phyloP scores from a whole-genome alignment of 192 early-diverging fungal genomes.

The Powellomyces hirtus region DNA sequence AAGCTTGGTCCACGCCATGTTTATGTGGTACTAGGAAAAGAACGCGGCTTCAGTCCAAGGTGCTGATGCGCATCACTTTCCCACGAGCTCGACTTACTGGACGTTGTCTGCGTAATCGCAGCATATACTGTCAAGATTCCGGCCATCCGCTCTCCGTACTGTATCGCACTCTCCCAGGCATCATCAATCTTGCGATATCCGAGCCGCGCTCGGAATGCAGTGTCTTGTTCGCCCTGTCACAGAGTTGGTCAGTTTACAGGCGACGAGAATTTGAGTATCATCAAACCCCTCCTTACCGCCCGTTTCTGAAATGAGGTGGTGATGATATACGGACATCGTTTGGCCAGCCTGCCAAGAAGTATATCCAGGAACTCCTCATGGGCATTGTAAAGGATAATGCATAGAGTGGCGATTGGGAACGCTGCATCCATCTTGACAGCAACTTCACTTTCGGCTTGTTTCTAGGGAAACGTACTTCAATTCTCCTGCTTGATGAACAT shows the following conservation, averaged over 20 bases:
- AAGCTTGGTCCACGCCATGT: slow-evolving; percentile 58
- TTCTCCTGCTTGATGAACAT: too few species aligned
- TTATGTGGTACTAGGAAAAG: slow-evolving; percentile 28
- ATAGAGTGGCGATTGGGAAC: slow-evolving; percentile 64
- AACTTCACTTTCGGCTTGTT: slow-evolving; percentile 72
- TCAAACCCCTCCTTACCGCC: not conserved
- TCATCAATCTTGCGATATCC: slow-evolving; percentile 43
- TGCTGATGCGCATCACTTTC: not conserved
- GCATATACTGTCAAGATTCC: slow-evolving; percentile 69
- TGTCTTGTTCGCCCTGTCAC: slow-evolving; percentile 37
- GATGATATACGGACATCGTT: slow-evolving; percentile 67
- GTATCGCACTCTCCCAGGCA: slow-evolving; percentile 54
- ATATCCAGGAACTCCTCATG: slow-evolving; percentile 60
- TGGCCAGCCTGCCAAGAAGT: slow-evolving; percentile 63
- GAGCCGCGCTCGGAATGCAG: slow-evolving; percentile 36
- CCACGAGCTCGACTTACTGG: slow-evolving; percentile 24
- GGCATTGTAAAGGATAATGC: slow-evolving; percentile 52
- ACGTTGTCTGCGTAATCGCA: slow-evolving; percentile 61
- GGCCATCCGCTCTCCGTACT: slow-evolving; percentile 64
- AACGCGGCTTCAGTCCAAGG: not conserved
- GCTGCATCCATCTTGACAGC: slow-evolving; percentile 56
- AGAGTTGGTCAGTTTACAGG: not conserved
- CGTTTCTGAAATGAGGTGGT: not conserved
- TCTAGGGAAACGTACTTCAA: slow-evolving; percentile 38
- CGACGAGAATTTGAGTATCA: not conserved